A percentile compares a stretch with the other conserved stretches of the same genome.
Evolutionary conservation across 352 stramenopile species (phyloP).

Genomic region (Lagenidium giganteum): DNA sequence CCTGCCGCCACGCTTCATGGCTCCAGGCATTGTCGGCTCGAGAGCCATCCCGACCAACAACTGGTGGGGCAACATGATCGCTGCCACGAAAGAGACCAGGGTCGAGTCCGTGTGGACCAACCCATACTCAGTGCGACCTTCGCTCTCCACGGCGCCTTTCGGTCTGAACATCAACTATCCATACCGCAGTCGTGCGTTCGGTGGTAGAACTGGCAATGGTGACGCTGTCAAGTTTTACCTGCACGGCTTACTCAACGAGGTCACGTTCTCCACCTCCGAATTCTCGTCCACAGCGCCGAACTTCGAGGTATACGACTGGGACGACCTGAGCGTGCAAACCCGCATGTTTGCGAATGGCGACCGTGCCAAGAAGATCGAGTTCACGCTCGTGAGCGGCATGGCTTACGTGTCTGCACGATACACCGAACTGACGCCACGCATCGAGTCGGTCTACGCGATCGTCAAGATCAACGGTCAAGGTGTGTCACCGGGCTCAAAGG

Average conservation of each 20-base stretch:
- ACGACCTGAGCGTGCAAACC: slow-evolving; percentile 49
- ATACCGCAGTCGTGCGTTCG: slow-evolving; percentile 41
- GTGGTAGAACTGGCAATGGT: slow-evolving; percentile 37
- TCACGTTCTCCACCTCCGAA: slow-evolving; percentile 45
- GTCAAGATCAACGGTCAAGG: slow-evolving; percentile 34
- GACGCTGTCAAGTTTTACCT: slow-evolving; percentile 48
- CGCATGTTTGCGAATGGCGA: slow-evolving; percentile 26
- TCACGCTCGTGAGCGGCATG: slow-evolving; percentile 58
- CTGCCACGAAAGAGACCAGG: slow-evolving; percentile 14
- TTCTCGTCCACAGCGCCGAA: slow-evolving; percentile 27
- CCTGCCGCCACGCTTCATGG: slow-evolving; percentile 49
- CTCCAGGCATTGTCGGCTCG: slow-evolving; percentile 29
- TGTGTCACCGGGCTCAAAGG: no score
- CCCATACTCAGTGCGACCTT: slow-evolving; percentile 47
- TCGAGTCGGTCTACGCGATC: slow-evolving; percentile 40
- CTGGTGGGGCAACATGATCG: slow-evolving; percentile 77
- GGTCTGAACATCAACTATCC: slow-evolving; percentile 56
- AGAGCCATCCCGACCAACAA: slow-evolving; percentile 61
- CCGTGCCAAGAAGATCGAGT: slow-evolving; percentile 48
- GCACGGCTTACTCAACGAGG: slow-evolving; percentile 35
- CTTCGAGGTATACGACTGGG: slow-evolving; percentile 42
- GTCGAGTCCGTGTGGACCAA: slow-evolving; percentile 61
- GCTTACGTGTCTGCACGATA: slow-evolving; percentile 55
- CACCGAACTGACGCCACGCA: slow-evolving; percentile 32
- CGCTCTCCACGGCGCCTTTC: slow-evolving; percentile 26